These are phyloP conservation scores for Trichoderma sp. DNA, from an alignment of 2,329 filamentous ascomycete species.

Conservation along the genomic window DNA sequence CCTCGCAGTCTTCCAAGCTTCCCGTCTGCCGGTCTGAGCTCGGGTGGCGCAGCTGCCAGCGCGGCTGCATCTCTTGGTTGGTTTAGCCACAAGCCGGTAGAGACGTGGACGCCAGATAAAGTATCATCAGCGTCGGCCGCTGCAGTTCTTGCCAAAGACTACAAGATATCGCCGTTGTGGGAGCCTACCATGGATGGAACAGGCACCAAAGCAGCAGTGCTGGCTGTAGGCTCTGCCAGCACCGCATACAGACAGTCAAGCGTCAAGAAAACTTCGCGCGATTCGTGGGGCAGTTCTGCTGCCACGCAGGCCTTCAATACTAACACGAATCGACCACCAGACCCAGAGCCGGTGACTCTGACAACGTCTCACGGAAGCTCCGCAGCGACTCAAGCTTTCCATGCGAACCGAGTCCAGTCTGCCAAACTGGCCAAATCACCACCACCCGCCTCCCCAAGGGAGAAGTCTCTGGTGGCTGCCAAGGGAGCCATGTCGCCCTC, in stretches of 20 bases:
- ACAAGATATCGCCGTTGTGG: slow-evolving; percentile 52
- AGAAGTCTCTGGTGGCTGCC: slow-evolving; percentile 71
- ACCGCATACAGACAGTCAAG: slow-evolving; percentile 31
- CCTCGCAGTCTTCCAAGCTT: slow-evolving; percentile 72
- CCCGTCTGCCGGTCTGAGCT: slow-evolving; percentile 61
- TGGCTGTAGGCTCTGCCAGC: slow-evolving; percentile 51
- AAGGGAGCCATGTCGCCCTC: slow-evolving; percentile 68
- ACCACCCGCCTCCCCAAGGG: slow-evolving; percentile 45
- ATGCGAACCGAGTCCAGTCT: slow-evolving; percentile 33
- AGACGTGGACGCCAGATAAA: slow-evolving; percentile 64
- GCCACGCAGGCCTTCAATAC: slow-evolving; percentile 62
- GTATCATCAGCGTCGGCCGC: slow-evolving; percentile 50
- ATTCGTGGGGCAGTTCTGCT: slow-evolving; percentile 63
- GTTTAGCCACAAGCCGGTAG: slow-evolving; percentile 62
- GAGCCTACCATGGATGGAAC: slow-evolving; percentile 62
- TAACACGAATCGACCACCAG: slow-evolving; percentile 27
- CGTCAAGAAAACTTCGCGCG: slow-evolving; percentile 27
- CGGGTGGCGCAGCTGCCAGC: slow-evolving; percentile 62
- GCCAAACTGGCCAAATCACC: slow-evolving; percentile 25
- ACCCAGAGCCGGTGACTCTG: slow-evolving; percentile 22
- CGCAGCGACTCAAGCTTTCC: slow-evolving; percentile 41
- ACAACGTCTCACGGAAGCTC: slow-evolving; percentile 27
- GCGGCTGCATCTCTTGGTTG: slow-evolving; percentile 74
- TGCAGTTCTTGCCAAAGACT: slow-evolving; percentile 43
- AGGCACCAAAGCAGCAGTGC: slow-evolving; percentile 71